These are phyloP conservation scores for Daldinia grandis DNA, from an alignment of 495 filamentous ascomycete genomes.

Conservation along the genomic window DNA sequence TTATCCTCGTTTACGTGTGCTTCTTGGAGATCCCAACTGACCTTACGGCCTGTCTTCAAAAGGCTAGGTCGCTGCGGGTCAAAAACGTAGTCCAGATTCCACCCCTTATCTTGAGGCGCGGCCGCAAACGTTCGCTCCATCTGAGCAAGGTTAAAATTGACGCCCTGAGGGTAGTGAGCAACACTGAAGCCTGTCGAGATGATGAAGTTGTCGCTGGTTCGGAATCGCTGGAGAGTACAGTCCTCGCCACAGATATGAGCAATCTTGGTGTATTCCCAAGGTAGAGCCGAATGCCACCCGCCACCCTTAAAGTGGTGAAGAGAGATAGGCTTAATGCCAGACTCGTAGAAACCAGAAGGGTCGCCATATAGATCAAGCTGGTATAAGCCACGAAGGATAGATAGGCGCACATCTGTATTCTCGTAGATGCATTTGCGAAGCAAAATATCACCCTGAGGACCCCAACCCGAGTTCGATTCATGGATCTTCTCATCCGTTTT, in stretches of 20 bases:
- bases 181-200: slow-evolving; percentile 73
- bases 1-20: slow-evolving; percentile 52
- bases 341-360: slow-evolving; percentile 73
- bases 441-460: slow-evolving; percentile 69
- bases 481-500: slow-evolving; percentile 60
- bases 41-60: slow-evolving; percentile 59
- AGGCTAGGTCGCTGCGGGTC: slow-evolving; percentile 59
- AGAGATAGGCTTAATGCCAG: slow-evolving; percentile 68
- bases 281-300: slow-evolving; percentile 60
- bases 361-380: slow-evolving; percentile 74
- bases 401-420: slow-evolving; percentile 67
- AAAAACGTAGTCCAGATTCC: slow-evolving; percentile 61
- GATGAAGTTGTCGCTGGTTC: slow-evolving; percentile 69
- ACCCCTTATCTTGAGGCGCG: slow-evolving; percentile 62
- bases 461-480: slow-evolving; percentile 63
- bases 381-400: slow-evolving; percentile 68
- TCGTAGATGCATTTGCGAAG: slow-evolving; percentile 73
- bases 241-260: slow-evolving; percentile 70
- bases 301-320: slow-evolving; percentile 72
- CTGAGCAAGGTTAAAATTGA: slow-evolving; percentile 67
- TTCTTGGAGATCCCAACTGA: slow-evolving; percentile 63
- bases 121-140: slow-evolving; percentile 71
- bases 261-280: slow-evolving; percentile 72
- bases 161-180: slow-evolving; percentile 66
- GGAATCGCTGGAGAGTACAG: slow-evolving; percentile 71